Percentiles rank a stretch among this genome's conserved stretches.
phyloP scores from a whole-genome alignment of 331 rosid species.

The Saraca asoca region DNA sequence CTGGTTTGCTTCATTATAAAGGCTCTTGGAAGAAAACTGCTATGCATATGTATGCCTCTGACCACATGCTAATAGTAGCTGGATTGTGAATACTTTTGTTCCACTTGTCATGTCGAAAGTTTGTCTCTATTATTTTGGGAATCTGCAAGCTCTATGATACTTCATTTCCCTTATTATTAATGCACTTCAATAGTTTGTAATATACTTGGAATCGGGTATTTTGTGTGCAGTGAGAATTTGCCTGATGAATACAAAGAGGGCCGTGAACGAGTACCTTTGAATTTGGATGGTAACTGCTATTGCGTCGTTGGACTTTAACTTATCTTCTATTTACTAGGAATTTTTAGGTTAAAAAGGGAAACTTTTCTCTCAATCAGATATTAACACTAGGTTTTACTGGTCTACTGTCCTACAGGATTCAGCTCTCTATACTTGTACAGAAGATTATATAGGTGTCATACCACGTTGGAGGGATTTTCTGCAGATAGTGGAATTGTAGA shows the following conservation, averaged over 20 bases:
- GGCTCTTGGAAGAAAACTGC: slow-evolving; percentile 93
- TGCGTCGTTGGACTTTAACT: neutral
- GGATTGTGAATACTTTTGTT: slow-evolving; percentile 11
- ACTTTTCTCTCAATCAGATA: slow-evolving; percentile 14
- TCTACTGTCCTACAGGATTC: slow-evolving; percentile 65
- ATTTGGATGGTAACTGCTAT: slow-evolving; percentile 69
- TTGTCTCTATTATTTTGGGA: neutral
- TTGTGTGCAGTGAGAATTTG: slow-evolving; percentile 63
- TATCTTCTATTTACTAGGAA: slow-evolving; percentile 15
- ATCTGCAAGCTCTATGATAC: neutral
- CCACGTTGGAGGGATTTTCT: slow-evolving; percentile 69
- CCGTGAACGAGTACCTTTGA: slow-evolving; percentile 37
- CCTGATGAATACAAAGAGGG: slow-evolving; percentile 43
- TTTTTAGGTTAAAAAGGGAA: neutral
- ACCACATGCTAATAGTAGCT: neutral
- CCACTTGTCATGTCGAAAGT: neutral
- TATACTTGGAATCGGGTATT: slow-evolving; percentile 24
- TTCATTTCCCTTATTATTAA: slow-evolving; percentile 14
- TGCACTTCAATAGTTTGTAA: neutral
- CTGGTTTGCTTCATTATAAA: slow-evolving; percentile 71
- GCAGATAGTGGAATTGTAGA: slow-evolving; percentile 75
- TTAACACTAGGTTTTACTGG: neutral
- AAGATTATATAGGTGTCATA: slow-evolving; percentile 79
- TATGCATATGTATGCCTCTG: slow-evolving; percentile 57
- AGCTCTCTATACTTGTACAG: slow-evolving; percentile 74